These are phyloP conservation scores for Yueomyces sp. DNA, from an alignment of 805 yeast species.

Conservation along the genomic window DNA sequence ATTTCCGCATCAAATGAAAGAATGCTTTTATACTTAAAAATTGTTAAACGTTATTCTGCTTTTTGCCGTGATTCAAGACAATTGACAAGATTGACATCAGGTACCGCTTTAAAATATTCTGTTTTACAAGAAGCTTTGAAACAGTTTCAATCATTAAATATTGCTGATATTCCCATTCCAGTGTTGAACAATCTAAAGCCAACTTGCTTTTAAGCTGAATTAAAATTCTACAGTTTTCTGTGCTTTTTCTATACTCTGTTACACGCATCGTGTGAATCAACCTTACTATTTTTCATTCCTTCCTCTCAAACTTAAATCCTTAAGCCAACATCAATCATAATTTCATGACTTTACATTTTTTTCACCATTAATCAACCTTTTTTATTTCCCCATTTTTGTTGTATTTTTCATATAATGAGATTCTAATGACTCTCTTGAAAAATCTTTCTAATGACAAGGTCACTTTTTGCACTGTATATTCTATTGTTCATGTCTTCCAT, in stretches of 20 bases:
- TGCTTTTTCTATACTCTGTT: background rate
- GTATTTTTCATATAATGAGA: too few species aligned
- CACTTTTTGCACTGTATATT: too few species aligned
- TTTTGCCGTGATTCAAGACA: conserved; percentile 36
- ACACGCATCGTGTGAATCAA: too few species aligned
- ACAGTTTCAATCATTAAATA: conserved; percentile 27
- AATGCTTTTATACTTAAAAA: conserved; percentile 38
- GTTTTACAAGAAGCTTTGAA: conserved; percentile 27
- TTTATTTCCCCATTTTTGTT: too few species aligned
- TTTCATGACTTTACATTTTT: too few species aligned
- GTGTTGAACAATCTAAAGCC: conserved; percentile 25
- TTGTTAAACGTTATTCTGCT: conserved; percentile 37
- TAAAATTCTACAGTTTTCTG: background rate
- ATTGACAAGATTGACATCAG: conserved; percentile 31
- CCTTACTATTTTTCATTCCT: too few species aligned
- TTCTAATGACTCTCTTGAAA: too few species aligned
- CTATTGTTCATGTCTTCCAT: too few species aligned
- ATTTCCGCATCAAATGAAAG: conserved; percentile 26
- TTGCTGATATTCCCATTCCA: conserved; percentile 29
- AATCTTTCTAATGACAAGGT: too few species aligned
- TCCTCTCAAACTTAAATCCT: too few species aligned
- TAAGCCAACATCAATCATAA: too few species aligned
- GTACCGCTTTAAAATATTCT: conserved; percentile 32
- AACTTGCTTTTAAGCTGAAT: conserved; percentile 6
- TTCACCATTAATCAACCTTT: too few species aligned